Conservation (phyloP, 495 filamentous ascomycete species). For the Ascobolus immersus region DNA sequence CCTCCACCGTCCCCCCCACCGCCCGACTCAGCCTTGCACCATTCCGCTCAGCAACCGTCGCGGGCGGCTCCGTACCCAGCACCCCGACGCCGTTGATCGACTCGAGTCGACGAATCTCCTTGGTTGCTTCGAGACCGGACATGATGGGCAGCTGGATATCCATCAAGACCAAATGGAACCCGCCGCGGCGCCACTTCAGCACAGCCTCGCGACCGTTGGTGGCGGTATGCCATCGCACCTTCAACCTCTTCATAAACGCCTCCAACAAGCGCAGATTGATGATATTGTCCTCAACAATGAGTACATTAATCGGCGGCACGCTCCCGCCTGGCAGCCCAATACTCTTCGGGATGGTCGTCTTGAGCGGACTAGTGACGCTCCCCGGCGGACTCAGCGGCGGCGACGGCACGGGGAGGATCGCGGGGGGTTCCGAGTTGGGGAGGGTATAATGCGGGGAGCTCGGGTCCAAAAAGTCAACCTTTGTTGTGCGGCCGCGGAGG, state of each 20-base stretch:
- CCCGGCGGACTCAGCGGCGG: too few species aligned
- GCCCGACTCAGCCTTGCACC: too few species aligned
- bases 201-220: conserved; percentile 87
- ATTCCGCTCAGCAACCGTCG: too few species aligned
- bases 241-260: conserved; percentile 86
- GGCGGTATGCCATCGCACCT: conserved; percentile 88
- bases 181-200: conserved; percentile 70
- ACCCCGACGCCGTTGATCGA: conserved; percentile 52
- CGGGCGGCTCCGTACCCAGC: conserved; percentile 12
- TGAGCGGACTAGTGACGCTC: too few species aligned
- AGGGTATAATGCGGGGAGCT: too few species aligned
- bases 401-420: too few species aligned
- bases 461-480: too few species aligned
- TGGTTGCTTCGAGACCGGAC: conserved; percentile 88
- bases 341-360: too few species aligned
- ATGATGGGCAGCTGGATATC: conserved; percentile 96
- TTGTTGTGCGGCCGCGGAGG: too few species aligned
- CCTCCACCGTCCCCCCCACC: too few species aligned
- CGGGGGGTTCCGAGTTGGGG: too few species aligned
- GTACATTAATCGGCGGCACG: conserved; percentile 86
- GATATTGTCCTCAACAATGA: conserved; percentile 95
- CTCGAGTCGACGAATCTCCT: conserved; percentile 79
- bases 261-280: conserved; percentile 86
- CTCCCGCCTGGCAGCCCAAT: too few species aligned
- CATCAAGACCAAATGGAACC: conserved; percentile 93